A percentile compares a stretch with the other conserved stretches of the same genome.
Evolutionary conservation across 1,139 yeast genomes (phyloP).

Genomic region (Ogataea hybrid): DNA sequence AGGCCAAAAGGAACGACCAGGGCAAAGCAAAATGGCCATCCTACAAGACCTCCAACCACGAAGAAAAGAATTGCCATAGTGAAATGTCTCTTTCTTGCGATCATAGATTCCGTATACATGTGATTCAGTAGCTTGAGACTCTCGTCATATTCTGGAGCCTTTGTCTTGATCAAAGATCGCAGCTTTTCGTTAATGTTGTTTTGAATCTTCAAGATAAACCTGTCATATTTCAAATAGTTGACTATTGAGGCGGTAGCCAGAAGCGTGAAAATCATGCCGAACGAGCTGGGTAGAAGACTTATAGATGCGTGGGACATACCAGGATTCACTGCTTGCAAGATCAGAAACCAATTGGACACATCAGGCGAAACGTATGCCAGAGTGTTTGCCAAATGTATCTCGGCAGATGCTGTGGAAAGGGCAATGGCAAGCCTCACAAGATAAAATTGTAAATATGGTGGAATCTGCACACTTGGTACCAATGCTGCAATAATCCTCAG

Average conservation of each 20-base stretch:
- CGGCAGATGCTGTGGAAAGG: conserved; percentile 52
- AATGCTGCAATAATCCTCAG: conserved; percentile 23
- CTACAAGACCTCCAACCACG: conserved; percentile 69
- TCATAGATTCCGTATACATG: conserved; percentile 18
- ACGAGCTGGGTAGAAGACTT: conserved; percentile 80
- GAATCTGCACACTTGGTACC: conserved; percentile 21
- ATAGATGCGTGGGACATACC: conserved; percentile 88
- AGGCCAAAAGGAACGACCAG: conserved; percentile 60
- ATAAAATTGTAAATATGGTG: conserved; percentile 47
- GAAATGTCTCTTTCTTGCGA: conserved; percentile 28
- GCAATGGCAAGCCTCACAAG: conserved; percentile 54
- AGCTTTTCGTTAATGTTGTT: conserved; percentile 16
- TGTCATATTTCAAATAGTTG: conserved; percentile 27
- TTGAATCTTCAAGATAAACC: conserved; percentile 22
- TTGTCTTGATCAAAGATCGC: conserved; percentile 12
- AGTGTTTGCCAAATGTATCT: conserved; percentile 47
- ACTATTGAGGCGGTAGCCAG: conserved; percentile 50
- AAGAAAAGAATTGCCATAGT: conserved; percentile 48
- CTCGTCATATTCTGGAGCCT: conserved; percentile 21
- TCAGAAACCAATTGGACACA: conserved; percentile 58
- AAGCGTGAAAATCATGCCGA: conserved; percentile 70
- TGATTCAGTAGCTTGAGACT: conserved; percentile 20
- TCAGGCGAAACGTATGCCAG: conserved; percentile 37
- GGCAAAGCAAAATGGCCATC: conserved; percentile 88
- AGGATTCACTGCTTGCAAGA: conserved; percentile 47